Base-by-base conservation (phyloP, 371 early-diverging fungal species). In the Haplosporangium sp. region DNA sequence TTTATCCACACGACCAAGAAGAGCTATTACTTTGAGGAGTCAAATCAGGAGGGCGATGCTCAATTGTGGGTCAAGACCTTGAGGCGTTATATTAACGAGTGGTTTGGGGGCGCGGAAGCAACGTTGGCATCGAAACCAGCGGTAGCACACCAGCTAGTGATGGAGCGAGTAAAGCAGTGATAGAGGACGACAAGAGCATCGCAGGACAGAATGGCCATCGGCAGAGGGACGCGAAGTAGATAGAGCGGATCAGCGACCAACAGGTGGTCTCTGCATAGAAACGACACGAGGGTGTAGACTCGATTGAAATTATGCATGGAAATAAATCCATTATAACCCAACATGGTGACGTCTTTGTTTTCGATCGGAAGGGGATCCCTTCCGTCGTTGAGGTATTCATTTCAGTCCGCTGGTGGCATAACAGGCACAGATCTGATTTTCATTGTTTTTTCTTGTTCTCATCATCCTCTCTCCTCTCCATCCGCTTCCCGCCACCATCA, bases 1-100 rank as follows among this genome's bases (percentile, higher is more conserved):
- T 86, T 85, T 66, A 84, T 93, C 11, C 88, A 89, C 60, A 89
- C 90, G 18, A 60, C 65, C 20, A 69, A 64, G 51, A 75, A 75
- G 75, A 75, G 75, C 55, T 69, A 69, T 13, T 75, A 75, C 55
- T 75, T 75, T 66, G 75, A 75, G 41, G 75, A 69, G 52, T 53
- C 20, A 18, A 56, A 38, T 50, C 47, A 48, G 53, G 75, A 69
- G 43, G 75, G 69, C 13, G 75, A 75, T 42, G 69, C 75, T 20
- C 64, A 69, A 59, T 16, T 40, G 20, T 75, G 75, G 75, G 64
- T 75, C 18, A 56, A 54, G 59, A 59, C 69, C 23, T 40, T 75
- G 43, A 57, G 65, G 42, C 56, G 75, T 0, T 56, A 61, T 21
- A 75, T 69, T 64, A 64, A 67, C 46, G 74, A 67, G 29, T 73